Base-by-base conservation (phyloP, 1,139 yeast genomes). In the Spathaspora jeffriesii region DNA sequence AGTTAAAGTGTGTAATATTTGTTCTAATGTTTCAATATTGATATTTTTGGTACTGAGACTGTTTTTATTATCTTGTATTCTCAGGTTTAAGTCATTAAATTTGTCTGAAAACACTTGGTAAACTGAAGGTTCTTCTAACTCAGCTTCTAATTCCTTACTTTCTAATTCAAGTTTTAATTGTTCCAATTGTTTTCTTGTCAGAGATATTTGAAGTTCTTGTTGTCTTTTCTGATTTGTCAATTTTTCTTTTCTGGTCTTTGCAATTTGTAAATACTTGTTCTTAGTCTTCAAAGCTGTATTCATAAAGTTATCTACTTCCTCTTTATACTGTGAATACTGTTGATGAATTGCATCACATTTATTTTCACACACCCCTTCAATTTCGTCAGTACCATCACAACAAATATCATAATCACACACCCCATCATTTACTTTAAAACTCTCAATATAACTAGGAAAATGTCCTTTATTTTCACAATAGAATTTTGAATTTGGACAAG, bases 351-450 rank as follows among this genome's bases (percentile, higher is more conserved):
- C 81, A 0, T 54, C 58, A 63, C 98, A 92, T 49, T 70, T 73
- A 55, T 82, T 76, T 11, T 79, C 80, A 61, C 95, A 87, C 8
- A 39, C 56, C 45, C 65, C 76, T 53, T 60, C 69, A 53, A 51
- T 27, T 65, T 95, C 99, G 64, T 95, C 99, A 1, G 93, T 81
- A 2, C 99, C 98, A 65, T 95, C 99, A 65, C 99, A 95, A 65
- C 99, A 93, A 15, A 75, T 50, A 21, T 85, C 88, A 61, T 87
- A 88, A 64, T 95, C 99, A 69, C 99, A 95, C 3, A 86, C 84
- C 0, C 98, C 98, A 66, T 95, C 99, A 57, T 86, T 83, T 32
- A 92, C 85, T 54, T 84, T 76, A 58, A 73, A 81, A 9, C 84
- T 74, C 13, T 85, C 84, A 34, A 88, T 73, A 52, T 71, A 81